Evolutionary conservation across 2,329 filamentous ascomycete genomes (phyloP), one percentile per base, ranked within the genome.

Genomic region (Monilinia laxa): DNA sequence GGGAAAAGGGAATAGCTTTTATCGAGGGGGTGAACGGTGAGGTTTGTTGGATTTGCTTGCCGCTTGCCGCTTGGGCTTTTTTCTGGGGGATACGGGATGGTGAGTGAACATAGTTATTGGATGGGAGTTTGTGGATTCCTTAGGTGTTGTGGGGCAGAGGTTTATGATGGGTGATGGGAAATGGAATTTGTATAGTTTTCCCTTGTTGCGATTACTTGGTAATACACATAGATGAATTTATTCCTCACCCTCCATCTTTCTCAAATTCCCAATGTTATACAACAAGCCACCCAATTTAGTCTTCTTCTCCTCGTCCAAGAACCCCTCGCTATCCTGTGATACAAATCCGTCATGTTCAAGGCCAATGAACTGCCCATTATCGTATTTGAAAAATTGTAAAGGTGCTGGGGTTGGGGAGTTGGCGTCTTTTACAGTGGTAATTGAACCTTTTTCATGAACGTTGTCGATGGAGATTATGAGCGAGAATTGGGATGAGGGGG

Each of bases 381-480:
- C 25, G 38, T 70, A 70, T 31, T 53, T 54, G 20, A 71, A 72
- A 2, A 56, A 55, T 31, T 66, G 63, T 16, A 73, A 51, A 14
- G 69, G 56, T 20, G 60, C 64, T 12, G 71, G n/a, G 18, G 42
- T 10, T 25, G 57, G 59, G 9, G 35, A n/a, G 10, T 49, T 62
- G 47, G 60, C 62, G 18, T 71, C 58, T 59, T 63, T 72, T 18
- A 74, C 77, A 59, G 78, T 75, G 42, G 79, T 79, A 4, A 78
- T 83, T n/a, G 83, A 85, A 18, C 80, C 79, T 45, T 80, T 72
- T 63, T 81, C 77, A 69, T 85, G 84, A 64, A 84, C 73, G 51
- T 79, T 80, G 72, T 88, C 86, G 59, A 86, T 76, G 0, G 85
- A 84, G 49, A 87, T 78, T 23, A 76, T 62, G 31, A 84, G 62